phyloP scores from a whole-genome alignment of 2,329 filamentous ascomycete genomes.

The Aspergillus neoniger region DNA sequence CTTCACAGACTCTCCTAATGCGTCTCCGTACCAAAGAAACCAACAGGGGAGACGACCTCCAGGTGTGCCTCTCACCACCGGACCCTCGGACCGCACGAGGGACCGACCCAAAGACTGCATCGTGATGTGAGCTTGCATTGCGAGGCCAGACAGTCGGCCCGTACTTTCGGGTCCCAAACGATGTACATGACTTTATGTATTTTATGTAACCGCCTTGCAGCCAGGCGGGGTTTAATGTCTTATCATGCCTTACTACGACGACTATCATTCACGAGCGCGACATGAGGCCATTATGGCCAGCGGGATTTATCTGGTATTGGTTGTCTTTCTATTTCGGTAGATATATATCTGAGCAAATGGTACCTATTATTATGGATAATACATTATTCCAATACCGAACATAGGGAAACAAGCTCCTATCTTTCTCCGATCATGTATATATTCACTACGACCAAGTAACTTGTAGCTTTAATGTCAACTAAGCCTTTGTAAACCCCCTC shows the following conservation, averaged over 20 bases:
- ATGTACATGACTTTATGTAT: conserved; percentile 11
- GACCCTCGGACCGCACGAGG: conserved; percentile 24
- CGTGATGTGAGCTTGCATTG: conserved; percentile 39
- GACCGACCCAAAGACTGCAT: conserved; percentile 47
- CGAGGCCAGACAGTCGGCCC: neutral
- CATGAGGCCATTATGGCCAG: neutral
- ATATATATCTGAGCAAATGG: neutral
- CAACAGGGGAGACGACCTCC: conserved; percentile 19
- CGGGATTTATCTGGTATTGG: neutral
- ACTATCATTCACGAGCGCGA: conserved; percentile 8
- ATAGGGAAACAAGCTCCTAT: neutral
- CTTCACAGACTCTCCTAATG: conserved; percentile 27
- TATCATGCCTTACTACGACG: conserved; percentile 8
- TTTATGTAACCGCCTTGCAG: conserved; percentile 13
- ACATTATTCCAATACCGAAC: neutral
- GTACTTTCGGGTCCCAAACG: neutral
- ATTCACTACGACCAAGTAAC: no score
- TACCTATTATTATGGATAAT: neutral
- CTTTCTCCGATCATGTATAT: no score
- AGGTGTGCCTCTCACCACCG: conserved; percentile 15
- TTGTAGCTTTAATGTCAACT: no score
- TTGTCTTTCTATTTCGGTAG: neutral
- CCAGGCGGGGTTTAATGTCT: conserved; percentile 17
- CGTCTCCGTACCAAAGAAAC: conserved; percentile 24
- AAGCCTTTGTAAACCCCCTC: no score